Percentiles rank a stretch among this genome's conserved stretches.
These are phyloP conservation scores for Verticillium nubilum DNA, from an alignment of 2,329 filamentous ascomycete species.

Conservation along the genomic window DNA sequence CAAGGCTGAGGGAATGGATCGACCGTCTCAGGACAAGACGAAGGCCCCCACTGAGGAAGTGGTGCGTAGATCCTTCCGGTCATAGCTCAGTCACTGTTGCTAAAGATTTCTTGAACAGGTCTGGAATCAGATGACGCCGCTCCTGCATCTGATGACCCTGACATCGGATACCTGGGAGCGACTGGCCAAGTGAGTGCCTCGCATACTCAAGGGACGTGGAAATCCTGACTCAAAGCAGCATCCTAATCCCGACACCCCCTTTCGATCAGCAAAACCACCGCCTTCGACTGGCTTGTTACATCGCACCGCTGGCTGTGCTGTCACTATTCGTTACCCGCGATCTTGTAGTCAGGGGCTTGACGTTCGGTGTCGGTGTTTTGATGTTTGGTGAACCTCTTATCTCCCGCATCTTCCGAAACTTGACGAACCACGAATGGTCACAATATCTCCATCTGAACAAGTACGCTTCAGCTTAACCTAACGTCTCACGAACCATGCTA, in stretches of 20 bases:
- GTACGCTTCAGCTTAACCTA: not conserved
- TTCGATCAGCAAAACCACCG: slow-evolving; percentile 9
- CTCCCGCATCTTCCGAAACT: slow-evolving; percentile 27
- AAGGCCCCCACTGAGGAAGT: slow-evolving; percentile 6
- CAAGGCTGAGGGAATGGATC: slow-evolving; percentile 6
- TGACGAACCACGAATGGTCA: not conserved
- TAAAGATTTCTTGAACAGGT: not conserved
- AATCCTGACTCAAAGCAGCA: not conserved
- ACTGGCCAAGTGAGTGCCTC: slow-evolving; percentile 15
- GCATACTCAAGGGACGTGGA: not conserved
- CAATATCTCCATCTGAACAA: slow-evolving; percentile 1
- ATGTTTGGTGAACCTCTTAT: slow-evolving; percentile 64
- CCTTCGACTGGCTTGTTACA: not conserved
- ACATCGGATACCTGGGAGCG: slow-evolving; percentile 18
- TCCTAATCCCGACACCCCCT: slow-evolving; percentile 11
- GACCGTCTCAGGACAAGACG: slow-evolving; percentile 9
- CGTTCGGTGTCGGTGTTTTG: slow-evolving; percentile 51
- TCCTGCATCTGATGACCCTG: slow-evolving; percentile 13
- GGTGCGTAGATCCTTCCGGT: not conserved
- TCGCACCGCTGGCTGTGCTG: not conserved
- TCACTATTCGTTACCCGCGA: slow-evolving; percentile 33
- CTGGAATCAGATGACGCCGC: slow-evolving; percentile 7
- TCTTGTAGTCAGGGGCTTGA: slow-evolving; percentile 46
- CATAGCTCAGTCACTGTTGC: not conserved
- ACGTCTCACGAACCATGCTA: not conserved